A percentile compares a stretch with the other conserved stretches of the same genome.
Evolutionary conservation across 2,329 filamentous ascomycete species (phyloP).

Genomic region (Hypoxylon sp.): DNA sequence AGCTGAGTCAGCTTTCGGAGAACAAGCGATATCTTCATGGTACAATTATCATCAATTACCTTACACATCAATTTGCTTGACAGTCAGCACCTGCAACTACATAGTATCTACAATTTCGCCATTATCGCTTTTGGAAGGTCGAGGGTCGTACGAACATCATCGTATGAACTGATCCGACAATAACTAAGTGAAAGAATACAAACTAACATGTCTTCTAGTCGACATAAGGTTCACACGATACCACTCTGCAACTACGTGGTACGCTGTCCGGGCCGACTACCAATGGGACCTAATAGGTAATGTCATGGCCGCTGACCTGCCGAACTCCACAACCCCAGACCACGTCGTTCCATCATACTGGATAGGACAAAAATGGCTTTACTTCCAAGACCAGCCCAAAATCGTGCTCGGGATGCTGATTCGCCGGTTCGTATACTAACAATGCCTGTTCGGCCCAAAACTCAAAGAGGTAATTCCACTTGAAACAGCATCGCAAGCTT

Average conservation of each 20-base stretch:
- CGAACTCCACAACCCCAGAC: not conserved
- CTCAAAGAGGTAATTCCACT: conserved; percentile 1
- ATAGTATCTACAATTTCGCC: not conserved
- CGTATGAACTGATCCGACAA: not conserved
- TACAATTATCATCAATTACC: not conserved
- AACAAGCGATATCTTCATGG: not conserved
- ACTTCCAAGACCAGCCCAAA: not conserved
- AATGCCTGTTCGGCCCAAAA: not conserved
- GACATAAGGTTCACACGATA: conserved; percentile 20
- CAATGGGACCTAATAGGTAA: conserved; percentile 16
- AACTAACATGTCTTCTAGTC: not conserved
- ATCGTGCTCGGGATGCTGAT: not conserved
- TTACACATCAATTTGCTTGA: not conserved
- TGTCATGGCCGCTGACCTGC: conserved; percentile 11
- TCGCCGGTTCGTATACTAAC: not conserved
- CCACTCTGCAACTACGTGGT: conserved; percentile 18
- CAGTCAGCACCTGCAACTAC: not conserved
- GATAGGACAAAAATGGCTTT: not conserved
- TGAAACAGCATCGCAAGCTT: not conserved
- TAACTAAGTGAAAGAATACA: not conserved
- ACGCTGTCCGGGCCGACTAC: conserved; percentile 35
- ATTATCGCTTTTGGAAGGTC: not conserved
- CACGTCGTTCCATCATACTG: conserved; percentile 4
- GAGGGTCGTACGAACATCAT: not conserved
- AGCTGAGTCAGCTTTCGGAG: conserved; percentile 14